These are phyloP conservation scores for Kurtzmaniella quercitrusa DNA, from an alignment of 1,139 yeast genomes.

Conservation along the genomic window DNA sequence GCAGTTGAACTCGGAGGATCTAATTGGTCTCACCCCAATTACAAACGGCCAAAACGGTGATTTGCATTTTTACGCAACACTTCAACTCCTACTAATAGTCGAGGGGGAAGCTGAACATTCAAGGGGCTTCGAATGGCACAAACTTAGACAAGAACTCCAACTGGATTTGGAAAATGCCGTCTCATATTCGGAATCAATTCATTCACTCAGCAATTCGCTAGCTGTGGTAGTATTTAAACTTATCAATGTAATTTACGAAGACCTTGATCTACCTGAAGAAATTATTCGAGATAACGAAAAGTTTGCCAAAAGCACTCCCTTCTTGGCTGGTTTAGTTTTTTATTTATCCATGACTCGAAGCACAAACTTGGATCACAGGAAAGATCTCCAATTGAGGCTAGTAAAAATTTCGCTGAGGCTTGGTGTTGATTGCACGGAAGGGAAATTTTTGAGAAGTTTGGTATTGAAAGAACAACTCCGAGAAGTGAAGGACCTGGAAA, in stretches of 20 bases:
- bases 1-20: not conserved
- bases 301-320: conserved; percentile 2
- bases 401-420: not conserved
- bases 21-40: conserved; percentile 7
- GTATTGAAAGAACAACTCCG: not conserved
- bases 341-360: conserved; percentile 1
- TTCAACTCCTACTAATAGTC: conserved; percentile 23
- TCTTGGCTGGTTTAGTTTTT: conserved; percentile 5
- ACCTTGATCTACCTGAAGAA: conserved; percentile 1
- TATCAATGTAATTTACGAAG: not conserved
- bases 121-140: conserved; percentile 11
- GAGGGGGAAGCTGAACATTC: conserved; percentile 20
- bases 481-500: not conserved
- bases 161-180: conserved; percentile 18
- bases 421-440: not conserved
- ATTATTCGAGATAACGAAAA: not conserved
- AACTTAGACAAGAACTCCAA: conserved; percentile 15
- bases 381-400: not conserved
- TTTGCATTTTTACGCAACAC: conserved; percentile 21
- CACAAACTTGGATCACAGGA: not conserved
- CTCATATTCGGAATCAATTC: not conserved
- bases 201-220: not conserved
- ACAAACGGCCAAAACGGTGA: conserved; percentile 20
- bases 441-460: conserved; percentile 1
- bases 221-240: not conserved